Base-by-base conservation (phyloP, 177 flowering plant species). In the Vitis hybrid region DNA sequence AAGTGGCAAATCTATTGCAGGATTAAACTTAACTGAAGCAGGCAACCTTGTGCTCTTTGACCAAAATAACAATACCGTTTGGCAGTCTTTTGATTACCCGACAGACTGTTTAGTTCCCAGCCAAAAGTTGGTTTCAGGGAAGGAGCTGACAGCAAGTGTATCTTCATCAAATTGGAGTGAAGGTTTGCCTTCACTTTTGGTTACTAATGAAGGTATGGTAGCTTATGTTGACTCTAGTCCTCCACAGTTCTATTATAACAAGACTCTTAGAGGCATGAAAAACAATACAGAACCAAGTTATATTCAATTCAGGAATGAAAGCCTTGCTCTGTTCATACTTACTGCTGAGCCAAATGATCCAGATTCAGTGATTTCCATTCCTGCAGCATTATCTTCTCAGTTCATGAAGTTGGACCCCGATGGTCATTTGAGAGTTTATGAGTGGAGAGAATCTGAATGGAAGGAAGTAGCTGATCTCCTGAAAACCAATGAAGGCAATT, bases 1-100 rank as follows among this genome's bases (percentile, higher is more conserved):
- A 11, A 59, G 70, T 59, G 32, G 64, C 16, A 27, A 21, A 1
- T 59, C 52, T 18, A 56, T 70, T 21, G 27, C 54, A 12, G 40
- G 69, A 35, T 30, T 74, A 40, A 40, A 52, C 18, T 19, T 73
- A 19, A 61, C 21, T 11, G 52, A 21, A 1, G 12, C 0, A 0
- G 75, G 67, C 3, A 67, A 67, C 56, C 35, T 70, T 40, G 46
- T 40, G 0, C 1, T 40, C 46, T 40, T 40, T 40, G 46, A 40
- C 46, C 0, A 5, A 40, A 40, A 40, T 40, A 40, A 40, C 8
- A 7, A 5, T 40, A 40, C 46, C 46, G 46, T 40, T 7, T 70
- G 72, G 72, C 49, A 52, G 15, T 70, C 72, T 11, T 70, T 70
- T 18, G 30, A 61, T 62, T 27, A 61, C 46, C 72, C 72, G 13